Conservation (phyloP, 129 eudicot species). For the Flaveria brownii region DNA sequence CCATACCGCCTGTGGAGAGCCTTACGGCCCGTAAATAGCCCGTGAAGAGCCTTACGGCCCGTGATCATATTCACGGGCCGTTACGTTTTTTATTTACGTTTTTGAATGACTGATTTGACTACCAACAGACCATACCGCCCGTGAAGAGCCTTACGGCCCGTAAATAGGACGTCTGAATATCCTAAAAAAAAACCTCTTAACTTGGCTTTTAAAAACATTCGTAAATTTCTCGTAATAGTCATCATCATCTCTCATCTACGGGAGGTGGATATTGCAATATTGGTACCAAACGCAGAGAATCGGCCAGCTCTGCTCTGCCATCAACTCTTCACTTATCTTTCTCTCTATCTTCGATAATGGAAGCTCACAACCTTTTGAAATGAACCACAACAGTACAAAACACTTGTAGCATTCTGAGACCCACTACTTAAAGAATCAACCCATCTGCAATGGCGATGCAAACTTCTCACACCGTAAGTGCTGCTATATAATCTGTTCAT, state of each 20-base stretch:
- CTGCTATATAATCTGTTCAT: background rate
- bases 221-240: background rate
- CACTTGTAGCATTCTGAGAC: background rate
- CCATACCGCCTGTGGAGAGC: no score
- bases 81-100: no score
- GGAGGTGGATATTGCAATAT: background rate
- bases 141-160: no score
- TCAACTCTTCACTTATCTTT: slow-evolving; percentile 22
- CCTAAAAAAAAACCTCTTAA: no score
- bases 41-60: no score
- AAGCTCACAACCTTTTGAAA: slow-evolving; percentile 8
- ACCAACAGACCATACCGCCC: no score
- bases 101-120: no score
- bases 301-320: background rate
- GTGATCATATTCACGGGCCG: no score
- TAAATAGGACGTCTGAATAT: no score
- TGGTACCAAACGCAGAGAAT: background rate
- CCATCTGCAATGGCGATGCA: slow-evolving; percentile 31
- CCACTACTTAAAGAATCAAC: background rate
- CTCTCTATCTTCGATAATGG: background rate
- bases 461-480: slow-evolving; percentile 30
- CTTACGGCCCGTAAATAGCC: no score
- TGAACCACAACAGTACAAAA: background rate
- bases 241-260: background rate
- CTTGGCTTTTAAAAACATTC: background rate